Evolutionary conservation across 2,329 filamentous ascomycete genomes (phyloP).

Genomic region (Chalaropsis ovoidea): DNA sequence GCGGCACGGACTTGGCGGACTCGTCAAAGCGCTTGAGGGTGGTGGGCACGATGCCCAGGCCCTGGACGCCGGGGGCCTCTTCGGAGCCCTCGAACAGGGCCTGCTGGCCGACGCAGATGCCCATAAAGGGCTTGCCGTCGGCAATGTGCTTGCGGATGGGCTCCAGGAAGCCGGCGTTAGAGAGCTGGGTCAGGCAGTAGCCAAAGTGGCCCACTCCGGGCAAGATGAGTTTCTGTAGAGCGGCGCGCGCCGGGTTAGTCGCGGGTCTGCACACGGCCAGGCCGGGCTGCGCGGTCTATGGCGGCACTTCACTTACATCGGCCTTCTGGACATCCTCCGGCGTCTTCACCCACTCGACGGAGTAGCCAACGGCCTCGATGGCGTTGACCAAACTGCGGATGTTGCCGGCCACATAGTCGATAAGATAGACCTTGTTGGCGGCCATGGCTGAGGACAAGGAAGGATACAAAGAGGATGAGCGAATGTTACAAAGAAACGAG

Average conservation of each 20-base stretch:
- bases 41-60: conserved; percentile 64
- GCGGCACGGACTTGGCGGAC: conserved; percentile 77
- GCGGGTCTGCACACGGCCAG: conserved; percentile 14
- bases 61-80: conserved; percentile 61
- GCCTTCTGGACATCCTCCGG: conserved; percentile 77
- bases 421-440: conserved; percentile 62
- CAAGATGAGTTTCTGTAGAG: conserved; percentile 71
- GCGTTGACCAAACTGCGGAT: conserved; percentile 93
- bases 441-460: conserved; percentile 38
- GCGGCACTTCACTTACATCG: conserved; percentile 51
- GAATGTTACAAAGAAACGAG: neutral
- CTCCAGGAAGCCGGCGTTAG: conserved; percentile 70
- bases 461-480: neutral
- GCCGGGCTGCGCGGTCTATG: neutral
- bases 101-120: conserved; percentile 90
- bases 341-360: conserved; percentile 80
- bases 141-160: conserved; percentile 74
- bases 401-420: conserved; percentile 92
- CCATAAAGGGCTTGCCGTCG: conserved; percentile 94
- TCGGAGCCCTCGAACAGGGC: conserved; percentile 78
- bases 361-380: conserved; percentile 88
- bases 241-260: neutral
- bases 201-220: conserved; percentile 97
- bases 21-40: conserved; percentile 67
- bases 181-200: conserved; percentile 80